Conservation (phyloP, 1,284 basidiomycete genomes). For the Takashimella tepidaria region DNA sequence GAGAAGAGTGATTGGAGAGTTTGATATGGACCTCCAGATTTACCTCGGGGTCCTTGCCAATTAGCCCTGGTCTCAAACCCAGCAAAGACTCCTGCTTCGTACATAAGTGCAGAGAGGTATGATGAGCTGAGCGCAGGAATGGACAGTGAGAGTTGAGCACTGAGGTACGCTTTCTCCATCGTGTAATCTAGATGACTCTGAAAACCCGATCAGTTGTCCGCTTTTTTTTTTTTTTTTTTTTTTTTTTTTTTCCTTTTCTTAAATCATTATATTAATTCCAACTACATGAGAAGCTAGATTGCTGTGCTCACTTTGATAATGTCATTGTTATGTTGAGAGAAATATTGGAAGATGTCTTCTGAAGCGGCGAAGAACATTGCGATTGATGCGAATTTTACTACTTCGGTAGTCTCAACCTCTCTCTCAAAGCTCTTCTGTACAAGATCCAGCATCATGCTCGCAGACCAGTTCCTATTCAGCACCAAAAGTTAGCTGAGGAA, state of each 20-base stretch:
- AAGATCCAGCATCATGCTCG: background rate
- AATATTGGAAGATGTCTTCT: background rate
- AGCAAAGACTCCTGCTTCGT: constrained; percentile 58
- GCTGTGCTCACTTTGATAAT: background rate
- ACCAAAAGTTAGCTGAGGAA: too few species aligned
- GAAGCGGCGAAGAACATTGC: background rate
- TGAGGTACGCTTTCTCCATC: constrained; percentile 68
- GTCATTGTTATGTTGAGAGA: background rate
- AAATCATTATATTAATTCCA: too few species aligned
- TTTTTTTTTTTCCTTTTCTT: too few species aligned
- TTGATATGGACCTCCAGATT: constrained; percentile 14
- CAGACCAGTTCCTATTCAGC: background rate
- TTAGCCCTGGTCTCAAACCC: constrained; percentile 12
- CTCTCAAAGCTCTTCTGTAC: background rate
- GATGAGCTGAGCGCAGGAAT: constrained; percentile 69
- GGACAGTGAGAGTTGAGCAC: constrained; percentile 67
- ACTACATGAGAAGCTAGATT: too few species aligned
- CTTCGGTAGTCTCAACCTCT: background rate
- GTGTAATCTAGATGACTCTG: constrained; percentile 63
- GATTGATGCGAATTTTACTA: background rate
- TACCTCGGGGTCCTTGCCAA: constrained; percentile 1
- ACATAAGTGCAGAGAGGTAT: constrained; percentile 63
- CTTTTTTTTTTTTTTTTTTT: too few species aligned
- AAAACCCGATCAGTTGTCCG: too few species aligned
- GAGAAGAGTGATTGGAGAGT: constrained; percentile 59